Conservation (phyloP, 2,329 filamentous ascomycete genomes). For the Arthrocladium fulminans region DNA sequence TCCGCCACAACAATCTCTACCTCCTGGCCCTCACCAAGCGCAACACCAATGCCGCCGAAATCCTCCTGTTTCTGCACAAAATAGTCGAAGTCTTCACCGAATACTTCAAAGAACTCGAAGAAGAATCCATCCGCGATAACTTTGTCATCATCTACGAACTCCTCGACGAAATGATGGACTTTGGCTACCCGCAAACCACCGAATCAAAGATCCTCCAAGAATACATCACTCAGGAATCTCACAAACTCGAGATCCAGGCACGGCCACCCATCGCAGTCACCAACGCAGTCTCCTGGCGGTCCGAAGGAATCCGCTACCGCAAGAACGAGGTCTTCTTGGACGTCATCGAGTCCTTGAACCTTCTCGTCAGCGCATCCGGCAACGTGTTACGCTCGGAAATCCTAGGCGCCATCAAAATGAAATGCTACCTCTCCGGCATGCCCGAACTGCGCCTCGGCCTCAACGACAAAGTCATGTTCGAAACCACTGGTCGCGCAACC, state of each 20-base stretch:
- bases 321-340: conserved; percentile 99
- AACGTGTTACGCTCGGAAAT: conserved; percentile 96
- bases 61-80: conserved; percentile 95
- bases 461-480: conserved; percentile 99
- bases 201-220: conserved; percentile 98
- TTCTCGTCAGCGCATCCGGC: conserved; percentile 86
- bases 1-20: conserved; percentile 98
- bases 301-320: conserved; percentile 93
- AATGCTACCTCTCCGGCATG: conserved; percentile 98
- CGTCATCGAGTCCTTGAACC: conserved; percentile 90
- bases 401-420: conserved; percentile 96
- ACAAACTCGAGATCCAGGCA: conserved; percentile 95
- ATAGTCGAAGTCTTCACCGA: conserved; percentile 98
- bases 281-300: conserved; percentile 96
- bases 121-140: conserved; percentile 98
- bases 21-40: conserved; percentile 95
- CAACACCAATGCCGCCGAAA: conserved; percentile 97
- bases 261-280: conserved; percentile 95
- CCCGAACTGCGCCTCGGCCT: conserved; percentile 86
- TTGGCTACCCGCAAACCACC: conserved; percentile 96
- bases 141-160: conserved; percentile 99
- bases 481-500: conserved; percentile 88
- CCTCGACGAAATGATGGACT: conserved; percentile 99
- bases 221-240: conserved; percentile 98
- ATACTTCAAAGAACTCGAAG: conserved; percentile 98